phyloP scores from a whole-genome alignment of 495 filamentous ascomycete genomes.

The Parachaetomium inaequale region DNA sequence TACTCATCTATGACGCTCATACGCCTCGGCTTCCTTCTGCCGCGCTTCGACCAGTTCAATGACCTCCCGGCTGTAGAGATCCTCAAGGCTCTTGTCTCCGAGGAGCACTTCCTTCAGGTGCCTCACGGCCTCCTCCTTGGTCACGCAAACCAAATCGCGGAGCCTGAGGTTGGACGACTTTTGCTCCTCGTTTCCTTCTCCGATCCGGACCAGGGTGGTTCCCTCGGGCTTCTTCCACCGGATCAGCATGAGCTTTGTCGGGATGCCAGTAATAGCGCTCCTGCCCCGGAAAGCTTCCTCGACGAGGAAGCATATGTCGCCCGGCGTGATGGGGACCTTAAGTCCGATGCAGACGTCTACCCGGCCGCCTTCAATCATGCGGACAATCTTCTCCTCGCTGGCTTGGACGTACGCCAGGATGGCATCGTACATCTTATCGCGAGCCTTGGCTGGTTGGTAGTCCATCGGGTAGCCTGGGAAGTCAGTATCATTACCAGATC shows the following conservation, averaged over 20 bases:
- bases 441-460: slow-evolving; percentile 72
- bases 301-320: slow-evolving; percentile 79
- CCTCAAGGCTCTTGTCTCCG: slow-evolving; percentile 61
- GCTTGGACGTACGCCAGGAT: slow-evolving; percentile 70
- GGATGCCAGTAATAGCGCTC: slow-evolving; percentile 75
- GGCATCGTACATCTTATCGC: slow-evolving; percentile 86
- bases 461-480: slow-evolving; percentile 72
- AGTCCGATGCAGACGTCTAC: slow-evolving; percentile 61
- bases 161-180: slow-evolving; percentile 61
- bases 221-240: slow-evolving; percentile 63
- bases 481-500: neutral
- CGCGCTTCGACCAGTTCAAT: slow-evolving; percentile 61
- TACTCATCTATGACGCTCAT: slow-evolving; percentile 28
- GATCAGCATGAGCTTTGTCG: slow-evolving; percentile 70
- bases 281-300: slow-evolving; percentile 86
- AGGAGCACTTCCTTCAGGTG: slow-evolving; percentile 81
- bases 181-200: slow-evolving; percentile 63
- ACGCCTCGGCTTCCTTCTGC: slow-evolving; percentile 54
- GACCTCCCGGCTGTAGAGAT: slow-evolving; percentile 65
- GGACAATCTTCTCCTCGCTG: slow-evolving; percentile 67
- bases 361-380: slow-evolving; percentile 49
- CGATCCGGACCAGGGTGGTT: slow-evolving; percentile 46
- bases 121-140: slow-evolving; percentile 81
- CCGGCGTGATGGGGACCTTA: slow-evolving; percentile 68
- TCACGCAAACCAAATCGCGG: slow-evolving; percentile 86